Evolutionary conservation across 2,329 filamentous ascomycete genomes (phyloP).

Genomic region (Fusarium bulbicola): DNA sequence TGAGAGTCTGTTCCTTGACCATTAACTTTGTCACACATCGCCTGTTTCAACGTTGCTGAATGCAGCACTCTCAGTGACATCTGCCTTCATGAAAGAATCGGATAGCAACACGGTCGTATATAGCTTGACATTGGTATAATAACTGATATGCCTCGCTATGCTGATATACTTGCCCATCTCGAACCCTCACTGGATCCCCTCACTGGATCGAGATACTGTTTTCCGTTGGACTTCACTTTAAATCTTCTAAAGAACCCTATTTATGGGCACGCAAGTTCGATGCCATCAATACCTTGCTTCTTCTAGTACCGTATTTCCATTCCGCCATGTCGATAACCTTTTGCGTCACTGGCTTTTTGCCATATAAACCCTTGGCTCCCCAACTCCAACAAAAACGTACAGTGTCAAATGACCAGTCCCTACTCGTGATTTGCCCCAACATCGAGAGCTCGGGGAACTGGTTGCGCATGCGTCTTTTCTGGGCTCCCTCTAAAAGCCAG

Average conservation of each 20-base stretch:
- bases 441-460: constrained; percentile 44
- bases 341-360: constrained; percentile 33
- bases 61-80: background rate
- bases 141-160: constrained; percentile 7
- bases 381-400: constrained; percentile 40
- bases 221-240: constrained; percentile 3
- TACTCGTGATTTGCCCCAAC: constrained; percentile 45
- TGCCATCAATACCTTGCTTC: constrained; percentile 7
- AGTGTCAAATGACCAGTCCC: constrained; percentile 17
- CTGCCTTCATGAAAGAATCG: background rate
- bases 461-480: constrained; percentile 59
- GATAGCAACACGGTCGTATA: background rate
- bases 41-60: background rate
- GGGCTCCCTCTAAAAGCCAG: constrained; percentile 70
- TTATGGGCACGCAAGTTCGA: background rate
- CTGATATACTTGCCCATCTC: background rate
- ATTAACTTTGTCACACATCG: background rate
- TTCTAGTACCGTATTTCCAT: constrained; percentile 33
- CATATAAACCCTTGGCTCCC: constrained; percentile 30
- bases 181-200: background rate
- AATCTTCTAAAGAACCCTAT: background rate
- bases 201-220: background rate
- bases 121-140: constrained; percentile 21
- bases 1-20: background rate
- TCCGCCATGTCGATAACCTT: constrained; percentile 27